Evolutionary conservation across 495 filamentous ascomycete species (phyloP).

Genomic region (Saxispiralis lemnorum): DNA sequence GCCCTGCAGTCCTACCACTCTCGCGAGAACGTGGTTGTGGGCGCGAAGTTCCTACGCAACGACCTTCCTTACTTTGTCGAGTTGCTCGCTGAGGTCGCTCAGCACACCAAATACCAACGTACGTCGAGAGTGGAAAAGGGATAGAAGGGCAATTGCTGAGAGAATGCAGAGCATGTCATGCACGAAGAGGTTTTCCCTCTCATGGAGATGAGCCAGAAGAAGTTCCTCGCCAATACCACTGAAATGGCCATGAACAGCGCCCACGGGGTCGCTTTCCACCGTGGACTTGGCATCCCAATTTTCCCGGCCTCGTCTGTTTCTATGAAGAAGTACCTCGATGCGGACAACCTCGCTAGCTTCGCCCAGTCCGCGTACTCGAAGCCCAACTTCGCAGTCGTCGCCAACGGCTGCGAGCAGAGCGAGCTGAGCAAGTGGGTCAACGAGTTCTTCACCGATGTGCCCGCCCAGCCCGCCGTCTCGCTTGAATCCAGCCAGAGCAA

Average conservation of each 20-base stretch:
- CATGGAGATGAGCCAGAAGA: conserved; percentile 55
- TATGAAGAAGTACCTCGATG: conserved; percentile 58
- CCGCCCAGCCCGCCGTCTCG: conserved; percentile 23
- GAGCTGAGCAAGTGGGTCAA: conserved; percentile 80
- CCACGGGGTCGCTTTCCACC: conserved; percentile 84
- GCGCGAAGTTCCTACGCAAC: conserved; percentile 83
- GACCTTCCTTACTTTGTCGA: conserved; percentile 97
- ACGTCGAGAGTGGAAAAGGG: conserved; percentile 9
- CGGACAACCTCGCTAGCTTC: conserved; percentile 50
- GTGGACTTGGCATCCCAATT: conserved; percentile 62
- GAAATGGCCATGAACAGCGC: conserved; percentile 67
- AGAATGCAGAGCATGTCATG: conserved; percentile 59
- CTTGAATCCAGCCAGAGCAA: conserved; percentile 39
- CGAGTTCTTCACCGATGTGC: conserved; percentile 60
- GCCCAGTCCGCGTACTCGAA: conserved; percentile 65
- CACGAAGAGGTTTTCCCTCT: conserved; percentile 63
- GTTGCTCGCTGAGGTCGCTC: conserved; percentile 78
- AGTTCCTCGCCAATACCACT: conserved; percentile 43
- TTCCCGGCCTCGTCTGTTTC: conserved; percentile 52
- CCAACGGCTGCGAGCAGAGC: conserved; percentile 60
- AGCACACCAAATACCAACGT: conserved; percentile 55
- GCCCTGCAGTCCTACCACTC: conserved; percentile 71
- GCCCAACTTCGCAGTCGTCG: conserved; percentile 75
- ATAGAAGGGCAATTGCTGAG: conserved; percentile 5
- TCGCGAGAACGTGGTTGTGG: conserved; percentile 76